phyloP scores from a whole-genome alignment of 805 yeast genomes.

The Metschnikowia rubicola region DNA sequence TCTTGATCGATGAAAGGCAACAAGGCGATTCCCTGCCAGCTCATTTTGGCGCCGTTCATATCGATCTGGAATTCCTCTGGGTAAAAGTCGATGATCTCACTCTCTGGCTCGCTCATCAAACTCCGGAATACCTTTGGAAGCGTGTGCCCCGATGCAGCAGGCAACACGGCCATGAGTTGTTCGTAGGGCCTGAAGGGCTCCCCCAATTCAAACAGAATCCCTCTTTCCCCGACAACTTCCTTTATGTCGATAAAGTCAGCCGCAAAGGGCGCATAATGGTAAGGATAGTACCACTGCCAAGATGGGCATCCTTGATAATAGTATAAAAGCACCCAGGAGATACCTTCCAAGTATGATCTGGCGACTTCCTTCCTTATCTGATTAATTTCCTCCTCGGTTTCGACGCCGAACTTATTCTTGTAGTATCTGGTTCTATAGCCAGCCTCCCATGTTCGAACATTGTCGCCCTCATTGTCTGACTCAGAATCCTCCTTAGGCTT shows the following conservation, averaged over 20 bases:
- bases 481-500: constrained; percentile 7
- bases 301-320: constrained; percentile 98
- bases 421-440: constrained; percentile 87
- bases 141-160: constrained; percentile 88
- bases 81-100: constrained; percentile 86
- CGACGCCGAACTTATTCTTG: constrained; percentile 62
- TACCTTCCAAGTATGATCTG: constrained; percentile 81
- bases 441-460: constrained; percentile 70
- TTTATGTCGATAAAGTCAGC: constrained; percentile 66
- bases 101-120: constrained; percentile 72
- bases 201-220: constrained; percentile 61
- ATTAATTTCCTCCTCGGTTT: constrained; percentile 51
- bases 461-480: constrained; percentile 35
- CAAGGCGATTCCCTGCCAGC: constrained; percentile 93
- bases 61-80: constrained; percentile 87
- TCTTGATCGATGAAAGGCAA: constrained; percentile 86
- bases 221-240: constrained; percentile 40
- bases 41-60: constrained; percentile 92
- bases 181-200: constrained; percentile 87
- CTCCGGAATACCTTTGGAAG: constrained; percentile 79
- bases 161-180: constrained; percentile 91
- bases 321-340: constrained; percentile 92
- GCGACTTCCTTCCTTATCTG: constrained; percentile 58
- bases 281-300: constrained; percentile 98
- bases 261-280: constrained; percentile 97